Conservation (phyloP, 164 flowering plant species). For the Buxus sempervirens region DNA sequence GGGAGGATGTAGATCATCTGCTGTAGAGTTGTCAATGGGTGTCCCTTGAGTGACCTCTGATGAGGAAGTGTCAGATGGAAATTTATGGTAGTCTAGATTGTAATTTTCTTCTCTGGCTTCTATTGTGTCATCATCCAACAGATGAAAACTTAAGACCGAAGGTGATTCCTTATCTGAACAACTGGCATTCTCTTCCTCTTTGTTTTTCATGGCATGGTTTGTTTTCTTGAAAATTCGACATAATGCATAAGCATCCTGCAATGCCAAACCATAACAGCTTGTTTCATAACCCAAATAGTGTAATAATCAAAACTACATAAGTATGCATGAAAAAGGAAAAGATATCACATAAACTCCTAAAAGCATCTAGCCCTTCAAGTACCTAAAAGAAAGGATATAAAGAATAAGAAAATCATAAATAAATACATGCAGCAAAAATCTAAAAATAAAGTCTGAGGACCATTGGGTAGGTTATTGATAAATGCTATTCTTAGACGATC, state of each 20-base stretch:
- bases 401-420: background rate
- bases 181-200: constrained; percentile 20
- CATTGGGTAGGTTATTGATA: too few relatives aligned
- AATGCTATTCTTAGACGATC: too few relatives aligned
- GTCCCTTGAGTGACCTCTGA: constrained; percentile 61
- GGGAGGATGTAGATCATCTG: constrained; percentile 31
- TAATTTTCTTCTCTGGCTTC: constrained; percentile 19
- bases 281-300: background rate
- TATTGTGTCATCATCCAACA: too few relatives aligned
- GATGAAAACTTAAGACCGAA: background rate
- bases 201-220: constrained; percentile 24
- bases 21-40: constrained; percentile 19
- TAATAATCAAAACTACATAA: too few relatives aligned
- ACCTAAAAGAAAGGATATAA: background rate
- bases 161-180: constrained; percentile 10
- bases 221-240: constrained; percentile 69
- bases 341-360: too few relatives aligned
- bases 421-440: too few relatives aligned
- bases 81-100: constrained; percentile 22
- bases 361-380: too few relatives aligned
- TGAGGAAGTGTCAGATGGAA: constrained; percentile 41
- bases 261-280: background rate
- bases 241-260: constrained; percentile 61
- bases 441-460: too few relatives aligned
- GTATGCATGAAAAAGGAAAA: constrained; percentile 1